phyloP scores from a whole-genome alignment of 2,329 filamentous ascomycete species.

The Fusarium nelsonii region DNA sequence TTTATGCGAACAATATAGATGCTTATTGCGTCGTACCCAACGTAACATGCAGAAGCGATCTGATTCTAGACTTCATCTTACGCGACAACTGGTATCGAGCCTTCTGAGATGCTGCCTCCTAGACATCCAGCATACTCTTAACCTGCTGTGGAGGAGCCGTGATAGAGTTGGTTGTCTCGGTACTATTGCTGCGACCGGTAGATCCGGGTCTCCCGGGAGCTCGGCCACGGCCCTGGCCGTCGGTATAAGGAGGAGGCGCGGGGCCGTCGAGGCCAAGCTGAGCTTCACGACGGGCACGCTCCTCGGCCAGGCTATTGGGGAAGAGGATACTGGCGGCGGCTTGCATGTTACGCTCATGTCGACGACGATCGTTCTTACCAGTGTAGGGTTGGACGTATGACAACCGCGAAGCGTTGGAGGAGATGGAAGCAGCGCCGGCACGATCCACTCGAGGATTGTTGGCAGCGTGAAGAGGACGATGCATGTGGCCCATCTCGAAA shows the following conservation, averaged over 20 bases:
- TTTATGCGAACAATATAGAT: constrained; percentile 21
- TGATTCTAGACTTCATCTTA: constrained; percentile 11
- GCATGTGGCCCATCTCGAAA: constrained; percentile 57
- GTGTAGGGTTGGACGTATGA: constrained; percentile 49
- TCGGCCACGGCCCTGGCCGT: constrained; percentile 44
- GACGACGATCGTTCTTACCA: constrained; percentile 60
- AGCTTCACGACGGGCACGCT: constrained; percentile 52
- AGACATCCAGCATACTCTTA: constrained; percentile 70
- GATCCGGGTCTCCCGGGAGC: constrained; percentile 47
- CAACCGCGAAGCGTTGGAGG: constrained; percentile 20
- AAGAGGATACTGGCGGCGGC: constrained; percentile 63
- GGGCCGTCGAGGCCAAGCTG: constrained; percentile 61
- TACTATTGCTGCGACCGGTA: constrained; percentile 59
- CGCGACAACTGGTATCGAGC: not conserved
- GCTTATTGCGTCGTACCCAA: constrained; percentile 19
- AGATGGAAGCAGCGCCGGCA: constrained; percentile 48
- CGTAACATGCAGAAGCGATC: constrained; percentile 13
- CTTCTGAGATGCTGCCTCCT: constrained; percentile 3
- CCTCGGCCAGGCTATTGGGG: constrained; percentile 55
- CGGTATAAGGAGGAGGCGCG: constrained; percentile 57
- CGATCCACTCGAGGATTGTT: constrained; percentile 51
- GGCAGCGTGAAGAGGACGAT: constrained; percentile 31
- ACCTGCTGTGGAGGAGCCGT: constrained; percentile 65
- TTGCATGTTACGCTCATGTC: constrained; percentile 59
- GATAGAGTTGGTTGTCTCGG: constrained; percentile 61